Evolutionary conservation across 2,329 filamentous ascomycete genomes (phyloP).

Genomic region (Epichloe scottii): DNA sequence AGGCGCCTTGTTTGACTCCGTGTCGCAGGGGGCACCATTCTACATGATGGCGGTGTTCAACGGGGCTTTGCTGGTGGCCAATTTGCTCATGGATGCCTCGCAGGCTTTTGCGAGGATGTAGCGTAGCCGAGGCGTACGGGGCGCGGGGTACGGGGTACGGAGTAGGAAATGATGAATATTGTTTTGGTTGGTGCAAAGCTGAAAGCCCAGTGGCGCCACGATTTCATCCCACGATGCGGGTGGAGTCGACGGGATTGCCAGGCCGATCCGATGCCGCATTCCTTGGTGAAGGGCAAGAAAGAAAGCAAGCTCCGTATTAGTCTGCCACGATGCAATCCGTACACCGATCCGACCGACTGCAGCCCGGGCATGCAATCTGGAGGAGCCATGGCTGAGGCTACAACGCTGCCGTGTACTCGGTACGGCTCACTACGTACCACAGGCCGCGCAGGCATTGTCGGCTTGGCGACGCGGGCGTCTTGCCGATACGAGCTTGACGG

Average conservation of each 20-base stretch:
- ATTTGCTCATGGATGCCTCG: conserved; percentile 36
- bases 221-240: too few species aligned
- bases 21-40: conserved; percentile 69
- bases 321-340: too few species aligned
- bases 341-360: too few species aligned
- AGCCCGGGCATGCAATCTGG: too few species aligned
- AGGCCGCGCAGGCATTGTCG: background rate
- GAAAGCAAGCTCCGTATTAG: too few species aligned
- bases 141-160: too few species aligned
- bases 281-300: too few species aligned
- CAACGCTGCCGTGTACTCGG: background rate
- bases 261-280: too few species aligned
- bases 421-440: background rate
- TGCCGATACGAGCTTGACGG: conserved; percentile 1
- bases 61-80: conserved; percentile 50
- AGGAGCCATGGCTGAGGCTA: background rate
- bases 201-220: too few species aligned
- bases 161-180: too few species aligned
- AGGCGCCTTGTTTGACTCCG: conserved; percentile 69
- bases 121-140: background rate
- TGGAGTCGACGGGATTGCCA: too few species aligned
- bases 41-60: conserved; percentile 93
- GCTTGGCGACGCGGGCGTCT: background rate
- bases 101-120: conserved; percentile 20
- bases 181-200: too few species aligned